Evolutionary conservation across 306 rosid species (phyloP).

Genomic region (Ziziphus jujuba): DNA sequence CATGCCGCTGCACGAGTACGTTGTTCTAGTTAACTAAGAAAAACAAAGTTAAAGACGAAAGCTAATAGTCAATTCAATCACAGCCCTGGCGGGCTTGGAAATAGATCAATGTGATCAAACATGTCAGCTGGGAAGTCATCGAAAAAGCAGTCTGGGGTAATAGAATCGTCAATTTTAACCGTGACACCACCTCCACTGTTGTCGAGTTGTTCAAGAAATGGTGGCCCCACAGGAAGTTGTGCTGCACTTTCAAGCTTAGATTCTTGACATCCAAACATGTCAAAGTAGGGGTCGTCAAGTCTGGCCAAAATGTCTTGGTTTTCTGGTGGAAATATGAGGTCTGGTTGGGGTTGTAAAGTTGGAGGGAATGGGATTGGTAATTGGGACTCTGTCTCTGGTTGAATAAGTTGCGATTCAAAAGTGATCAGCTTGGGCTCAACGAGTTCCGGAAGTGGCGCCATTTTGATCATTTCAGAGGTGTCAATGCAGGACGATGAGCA

Average conservation of each 20-base stretch:
- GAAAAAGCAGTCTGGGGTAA: slow-evolving; percentile 46
- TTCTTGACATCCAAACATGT: slow-evolving; percentile 40
- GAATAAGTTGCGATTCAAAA: slow-evolving; percentile 26
- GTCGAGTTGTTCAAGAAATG: slow-evolving; percentile 44
- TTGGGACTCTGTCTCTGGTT: slow-evolving; percentile 40
- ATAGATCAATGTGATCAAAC: slow-evolving; percentile 58
- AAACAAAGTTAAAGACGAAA: neutral
- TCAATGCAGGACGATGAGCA: slow-evolving; percentile 35
- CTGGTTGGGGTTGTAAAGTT: slow-evolving; percentile 32
- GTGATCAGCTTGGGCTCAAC: slow-evolving; percentile 34
- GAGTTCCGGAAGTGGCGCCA: slow-evolving; percentile 59
- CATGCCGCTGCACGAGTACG: neutral
- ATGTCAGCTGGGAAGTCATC: slow-evolving; percentile 74
- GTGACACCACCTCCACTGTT: slow-evolving; percentile 35
- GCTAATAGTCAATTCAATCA: slow-evolving; percentile 31
- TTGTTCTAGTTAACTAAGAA: neutral
- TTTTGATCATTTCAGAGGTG: slow-evolving; percentile 42
- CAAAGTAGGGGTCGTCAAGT: slow-evolving; percentile 43
- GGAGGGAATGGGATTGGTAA: slow-evolving; percentile 36
- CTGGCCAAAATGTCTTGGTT: slow-evolving; percentile 41
- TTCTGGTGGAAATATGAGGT: slow-evolving; percentile 44
- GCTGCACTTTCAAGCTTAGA: slow-evolving; percentile 41
- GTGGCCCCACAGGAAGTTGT: slow-evolving; percentile 32
- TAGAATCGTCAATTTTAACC: slow-evolving; percentile 25
- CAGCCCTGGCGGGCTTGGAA: slow-evolving; percentile 36